These are phyloP conservation scores for Lasiodiplodia sp. DNA, from an alignment of 2,329 filamentous ascomycete species.

Conservation along the genomic window DNA sequence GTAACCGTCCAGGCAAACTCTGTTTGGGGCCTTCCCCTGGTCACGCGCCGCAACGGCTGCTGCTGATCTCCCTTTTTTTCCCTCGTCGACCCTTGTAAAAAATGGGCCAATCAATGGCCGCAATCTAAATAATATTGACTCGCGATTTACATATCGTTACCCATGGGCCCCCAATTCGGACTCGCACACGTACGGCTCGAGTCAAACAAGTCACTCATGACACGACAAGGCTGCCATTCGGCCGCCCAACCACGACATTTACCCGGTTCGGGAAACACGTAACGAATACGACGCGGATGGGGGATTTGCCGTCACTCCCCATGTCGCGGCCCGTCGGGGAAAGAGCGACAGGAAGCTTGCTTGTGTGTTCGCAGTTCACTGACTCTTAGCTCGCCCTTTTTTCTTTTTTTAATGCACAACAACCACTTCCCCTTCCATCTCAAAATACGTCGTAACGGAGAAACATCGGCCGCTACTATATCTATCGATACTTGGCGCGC, in stretches of 20 bases:
- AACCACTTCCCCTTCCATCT: background rate
- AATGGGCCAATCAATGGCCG: background rate
- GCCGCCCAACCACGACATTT: background rate
- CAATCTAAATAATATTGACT: background rate
- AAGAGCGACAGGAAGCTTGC: too few relatives aligned
- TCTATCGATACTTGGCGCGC: background rate
- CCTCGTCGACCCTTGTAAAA: background rate
- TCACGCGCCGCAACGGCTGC: conserved; percentile 20
- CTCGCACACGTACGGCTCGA: background rate
- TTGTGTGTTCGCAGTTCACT: too few relatives aligned
- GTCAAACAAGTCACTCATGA: conserved; percentile 7
- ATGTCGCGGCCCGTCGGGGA: conserved; percentile 6
- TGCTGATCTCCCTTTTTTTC: conserved; percentile 21
- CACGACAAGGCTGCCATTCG: background rate
- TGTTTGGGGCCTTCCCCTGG: conserved; percentile 1
- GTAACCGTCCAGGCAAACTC: conserved; percentile 9
- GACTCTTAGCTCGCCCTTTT: background rate
- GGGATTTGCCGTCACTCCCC: conserved; percentile 11
- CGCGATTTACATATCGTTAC: background rate
- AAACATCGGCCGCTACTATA: background rate
- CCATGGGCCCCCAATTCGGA: background rate
- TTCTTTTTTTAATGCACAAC: background rate
- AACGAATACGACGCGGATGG: conserved; percentile 22
- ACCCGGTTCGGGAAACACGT: conserved; percentile 5
- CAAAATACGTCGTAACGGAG: background rate